Conservation (phyloP, 2,329 filamentous ascomycete genomes). For the Pseudogymnoascus sp. region DNA sequence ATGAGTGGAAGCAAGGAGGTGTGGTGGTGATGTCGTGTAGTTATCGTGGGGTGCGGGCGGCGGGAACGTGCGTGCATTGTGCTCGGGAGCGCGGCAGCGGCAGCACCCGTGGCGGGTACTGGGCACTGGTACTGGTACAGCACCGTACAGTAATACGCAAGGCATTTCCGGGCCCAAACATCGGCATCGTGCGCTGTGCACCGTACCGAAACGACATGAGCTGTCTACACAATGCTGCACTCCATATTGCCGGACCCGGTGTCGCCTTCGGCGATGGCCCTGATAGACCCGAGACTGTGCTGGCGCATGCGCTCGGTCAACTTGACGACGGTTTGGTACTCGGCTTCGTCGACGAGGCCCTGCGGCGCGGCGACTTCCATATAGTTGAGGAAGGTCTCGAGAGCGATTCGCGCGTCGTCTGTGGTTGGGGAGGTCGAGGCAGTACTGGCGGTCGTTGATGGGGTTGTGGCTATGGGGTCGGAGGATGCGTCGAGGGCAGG, state of each 20-base stretch:
- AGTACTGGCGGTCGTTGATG: conserved; percentile 30
- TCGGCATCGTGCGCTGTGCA: not conserved
- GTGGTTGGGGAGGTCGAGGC: conserved; percentile 61
- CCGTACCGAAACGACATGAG: not conserved
- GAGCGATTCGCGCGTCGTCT: conserved; percentile 76
- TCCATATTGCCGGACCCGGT: conserved; percentile 17
- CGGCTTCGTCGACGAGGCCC: conserved; percentile 66
- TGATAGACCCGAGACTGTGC: conserved; percentile 34
- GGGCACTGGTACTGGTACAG: not conserved
- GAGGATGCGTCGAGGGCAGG: conserved; percentile 42
- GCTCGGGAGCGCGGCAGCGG: conserved; percentile 3
- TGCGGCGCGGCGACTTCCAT: conserved; percentile 57
- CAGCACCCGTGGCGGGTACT: not conserved
- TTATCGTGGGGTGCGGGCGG: not conserved
- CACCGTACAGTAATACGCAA: not conserved
- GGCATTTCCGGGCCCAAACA: not conserved
- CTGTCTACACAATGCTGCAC: not conserved
- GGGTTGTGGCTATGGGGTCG: conserved; percentile 43
- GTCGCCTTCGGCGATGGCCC: conserved; percentile 33
- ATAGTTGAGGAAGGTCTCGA: conserved; percentile 75
- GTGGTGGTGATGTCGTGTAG: not conserved
- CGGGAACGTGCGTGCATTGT: conserved; percentile 2
- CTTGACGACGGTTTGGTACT: conserved; percentile 71
- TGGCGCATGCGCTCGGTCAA: conserved; percentile 80
- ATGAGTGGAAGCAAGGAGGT: not conserved